Percentiles rank a stretch among this genome's conserved stretches.
phyloP scores from a whole-genome alignment of 495 filamentous ascomycete species.

The Podospora anserina region DNA sequence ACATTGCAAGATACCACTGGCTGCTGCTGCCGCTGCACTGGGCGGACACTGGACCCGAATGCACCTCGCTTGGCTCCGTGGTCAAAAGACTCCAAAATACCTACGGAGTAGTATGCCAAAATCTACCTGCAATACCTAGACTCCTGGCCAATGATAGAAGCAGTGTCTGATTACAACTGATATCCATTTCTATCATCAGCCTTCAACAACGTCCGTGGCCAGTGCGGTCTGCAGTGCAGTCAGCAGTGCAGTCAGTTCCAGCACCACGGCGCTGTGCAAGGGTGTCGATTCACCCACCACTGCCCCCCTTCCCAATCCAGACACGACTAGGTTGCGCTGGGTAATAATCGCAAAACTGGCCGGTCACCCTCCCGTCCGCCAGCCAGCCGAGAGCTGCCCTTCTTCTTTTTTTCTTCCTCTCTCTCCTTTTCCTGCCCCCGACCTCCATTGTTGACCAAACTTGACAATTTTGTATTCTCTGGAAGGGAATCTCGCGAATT shows the following conservation, averaged over 20 bases:
- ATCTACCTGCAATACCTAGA: no score
- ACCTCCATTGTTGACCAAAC: not conserved
- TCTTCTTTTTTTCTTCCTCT: conserved; percentile 19
- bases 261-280: not conserved
- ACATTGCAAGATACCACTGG: no score
- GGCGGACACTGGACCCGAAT: no score
- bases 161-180: not conserved
- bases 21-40: no score
- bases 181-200: not conserved
- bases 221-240: not conserved
- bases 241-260: not conserved
- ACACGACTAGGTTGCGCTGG: conserved; percentile 19
- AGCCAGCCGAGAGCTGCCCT: conserved; percentile 18
- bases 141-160: no score
- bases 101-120: no score
- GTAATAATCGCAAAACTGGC: conserved; percentile 34
- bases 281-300: conserved; percentile 6
- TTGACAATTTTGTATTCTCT: not conserved
- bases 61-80: no score
- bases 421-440: conserved; percentile 9
- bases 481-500: not conserved
- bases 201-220: not conserved
- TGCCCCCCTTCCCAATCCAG: conserved; percentile 9
- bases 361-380: conserved; percentile 19
- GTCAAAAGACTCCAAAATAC: no score